These are phyloP conservation scores for Tolypocladium capitatum DNA, from an alignment of 2,329 filamentous ascomycete genomes.

Conservation along the genomic window DNA sequence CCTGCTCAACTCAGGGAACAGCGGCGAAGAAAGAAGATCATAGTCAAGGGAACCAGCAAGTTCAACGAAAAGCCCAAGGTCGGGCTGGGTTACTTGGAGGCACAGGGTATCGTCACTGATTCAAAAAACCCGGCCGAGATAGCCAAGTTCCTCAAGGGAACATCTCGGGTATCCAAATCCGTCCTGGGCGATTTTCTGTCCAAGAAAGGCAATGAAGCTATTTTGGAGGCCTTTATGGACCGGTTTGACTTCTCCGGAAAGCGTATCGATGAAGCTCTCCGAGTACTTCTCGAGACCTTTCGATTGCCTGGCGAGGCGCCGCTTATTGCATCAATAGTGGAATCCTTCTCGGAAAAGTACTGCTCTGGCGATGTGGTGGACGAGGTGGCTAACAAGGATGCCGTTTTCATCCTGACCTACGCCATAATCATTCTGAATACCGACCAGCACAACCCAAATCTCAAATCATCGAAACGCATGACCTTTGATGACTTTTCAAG, in stretches of 20 bases:
- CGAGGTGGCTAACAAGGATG: constrained; percentile 72
- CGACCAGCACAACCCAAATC: constrained; percentile 88
- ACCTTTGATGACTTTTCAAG: constrained; percentile 66
- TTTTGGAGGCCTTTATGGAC: constrained; percentile 72
- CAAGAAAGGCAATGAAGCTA: constrained; percentile 76
- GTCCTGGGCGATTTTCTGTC: constrained; percentile 85
- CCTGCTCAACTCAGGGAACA: constrained; percentile 53
- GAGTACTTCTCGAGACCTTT: constrained; percentile 80
- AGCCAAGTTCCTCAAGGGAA: constrained; percentile 78
- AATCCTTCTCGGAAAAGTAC: constrained; percentile 76
- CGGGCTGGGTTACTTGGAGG: constrained; percentile 73
- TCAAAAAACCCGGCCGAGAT: constrained; percentile 61
- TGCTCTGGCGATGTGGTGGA: constrained; percentile 55
- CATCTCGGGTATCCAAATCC: constrained; percentile 78
- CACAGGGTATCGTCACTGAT: constrained; percentile 73
- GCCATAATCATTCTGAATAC: constrained; percentile 97
- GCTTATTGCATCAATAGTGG: constrained; percentile 86
- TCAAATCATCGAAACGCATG: constrained; percentile 73
- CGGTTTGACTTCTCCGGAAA: constrained; percentile 81
- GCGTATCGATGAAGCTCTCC: constrained; percentile 78
- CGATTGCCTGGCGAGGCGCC: constrained; percentile 85
- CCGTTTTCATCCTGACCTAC: constrained; percentile 82
- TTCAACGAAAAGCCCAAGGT: constrained; percentile 94
- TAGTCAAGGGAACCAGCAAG: constrained; percentile 75
- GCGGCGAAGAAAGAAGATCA: constrained; percentile 69